Evolutionary conservation across 2,329 filamentous ascomycete genomes (phyloP).

Genomic region (Sclerotinia subarctica): DNA sequence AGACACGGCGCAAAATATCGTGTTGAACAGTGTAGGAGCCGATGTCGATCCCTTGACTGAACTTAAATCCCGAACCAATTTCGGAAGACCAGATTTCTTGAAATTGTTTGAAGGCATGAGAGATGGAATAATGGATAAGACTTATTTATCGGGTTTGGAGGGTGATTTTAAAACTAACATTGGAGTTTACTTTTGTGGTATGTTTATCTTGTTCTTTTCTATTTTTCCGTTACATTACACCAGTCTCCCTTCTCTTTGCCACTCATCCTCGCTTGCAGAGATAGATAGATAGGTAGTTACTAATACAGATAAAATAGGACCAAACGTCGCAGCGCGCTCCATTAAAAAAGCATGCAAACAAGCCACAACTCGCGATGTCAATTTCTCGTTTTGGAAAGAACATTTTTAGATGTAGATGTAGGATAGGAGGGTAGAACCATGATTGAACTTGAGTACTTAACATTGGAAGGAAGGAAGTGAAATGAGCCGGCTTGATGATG

Average conservation of each 20-base stretch:
- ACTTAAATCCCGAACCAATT: conserved; percentile 85
- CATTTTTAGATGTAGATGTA: conserved; percentile 56
- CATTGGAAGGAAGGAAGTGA: too few species aligned
- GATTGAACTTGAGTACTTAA: too few species aligned
- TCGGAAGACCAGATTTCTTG: conserved; percentile 86
- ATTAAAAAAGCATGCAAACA: conserved; percentile 78
- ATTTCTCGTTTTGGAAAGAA: conserved; percentile 99
- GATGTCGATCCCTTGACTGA: conserved; percentile 89
- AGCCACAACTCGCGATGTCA: conserved; percentile 72
- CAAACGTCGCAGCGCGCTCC: conserved; percentile 61
- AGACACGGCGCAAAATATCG: conserved; percentile 94
- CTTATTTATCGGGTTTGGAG: conserved; percentile 80
- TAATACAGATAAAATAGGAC: conserved; percentile 31
- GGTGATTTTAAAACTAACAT: conserved; percentile 76
- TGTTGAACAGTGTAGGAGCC: conserved; percentile 89
- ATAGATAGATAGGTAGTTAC: conserved; percentile 1
- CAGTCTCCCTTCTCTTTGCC: conserved; percentile 34
- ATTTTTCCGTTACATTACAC: too few species aligned
- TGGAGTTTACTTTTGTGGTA: conserved; percentile 97
- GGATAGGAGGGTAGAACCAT: too few species aligned
- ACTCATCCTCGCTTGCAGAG: not conserved
- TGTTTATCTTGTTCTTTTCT: conserved; percentile 43
- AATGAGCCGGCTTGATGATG: too few species aligned
- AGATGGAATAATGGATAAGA: conserved; percentile 79
- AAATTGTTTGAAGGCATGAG: conserved; percentile 81